A percentile compares a stretch with the other conserved stretches of the same genome.
These are phyloP conservation scores for Colletotrichum sojae DNA, from an alignment of 2,329 filamentous ascomycete genomes.

Conservation along the genomic window DNA sequence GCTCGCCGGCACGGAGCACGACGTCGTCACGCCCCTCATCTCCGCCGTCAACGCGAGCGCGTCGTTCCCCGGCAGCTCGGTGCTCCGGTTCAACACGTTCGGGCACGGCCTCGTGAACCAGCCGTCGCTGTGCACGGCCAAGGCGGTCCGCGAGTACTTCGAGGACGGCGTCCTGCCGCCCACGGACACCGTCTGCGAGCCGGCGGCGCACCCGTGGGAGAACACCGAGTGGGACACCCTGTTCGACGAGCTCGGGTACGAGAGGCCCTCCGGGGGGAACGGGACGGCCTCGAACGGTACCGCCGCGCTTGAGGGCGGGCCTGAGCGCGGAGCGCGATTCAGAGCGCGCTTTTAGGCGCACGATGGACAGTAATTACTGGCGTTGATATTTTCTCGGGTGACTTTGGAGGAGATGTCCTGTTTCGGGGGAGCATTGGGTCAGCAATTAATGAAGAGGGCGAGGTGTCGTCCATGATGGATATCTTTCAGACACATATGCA, in stretches of 20 bases:
- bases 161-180: slow-evolving; percentile 3
- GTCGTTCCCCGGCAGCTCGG: slow-evolving; percentile 3
- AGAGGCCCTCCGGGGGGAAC: background rate
- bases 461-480: too few species aligned
- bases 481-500: too few species aligned
- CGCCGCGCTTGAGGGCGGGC: too few species aligned
- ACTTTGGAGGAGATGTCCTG: too few species aligned
- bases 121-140: slow-evolving; percentile 3
- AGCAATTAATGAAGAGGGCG: too few species aligned
- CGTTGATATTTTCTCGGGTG: too few species aligned
- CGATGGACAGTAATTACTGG: too few species aligned
- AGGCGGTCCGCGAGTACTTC: background rate
- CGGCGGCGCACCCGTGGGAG: slow-evolving; percentile 3
- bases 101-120: slow-evolving; percentile 4
- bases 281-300: background rate
- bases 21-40: slow-evolving; percentile 8
- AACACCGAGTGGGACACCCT: slow-evolving; percentile 2
- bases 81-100: slow-evolving; percentile 12
- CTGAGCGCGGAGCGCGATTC: too few species aligned
- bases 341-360: too few species aligned
- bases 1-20: slow-evolving; percentile 11
- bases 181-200: slow-evolving; percentile 7
- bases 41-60: slow-evolving; percentile 17
- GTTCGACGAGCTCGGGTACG: background rate
- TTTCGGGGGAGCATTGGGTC: too few species aligned